Evolutionary conservation across 148 eudicot genomes (phyloP), one percentile per base, ranked within the genome.

Genomic region (Camellia lanceoleosa): DNA sequence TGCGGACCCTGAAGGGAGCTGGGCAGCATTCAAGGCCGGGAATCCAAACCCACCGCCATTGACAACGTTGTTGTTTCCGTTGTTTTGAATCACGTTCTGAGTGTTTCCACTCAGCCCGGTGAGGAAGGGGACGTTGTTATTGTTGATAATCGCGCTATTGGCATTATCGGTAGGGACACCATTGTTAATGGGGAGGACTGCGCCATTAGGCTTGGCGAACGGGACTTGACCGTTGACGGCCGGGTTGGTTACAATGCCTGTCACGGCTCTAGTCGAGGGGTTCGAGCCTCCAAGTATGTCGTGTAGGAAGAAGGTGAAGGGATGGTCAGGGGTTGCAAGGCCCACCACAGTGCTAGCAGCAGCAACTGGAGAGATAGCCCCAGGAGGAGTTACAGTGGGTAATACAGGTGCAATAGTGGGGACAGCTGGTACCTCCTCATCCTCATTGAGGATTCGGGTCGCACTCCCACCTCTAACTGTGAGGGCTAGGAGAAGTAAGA

Each of bases 121-220:
- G 64, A 93, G 91, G 91, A 96, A 92, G 42, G 97, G 99, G 66
- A 96, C 69, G 76, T 91, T 93, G 88, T 95, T 93, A 87, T 93
- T 93, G 88, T 89, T 90, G 51, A 87, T 76, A 62, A 89, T 38
- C 0, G 84, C 97, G 7, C 77, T 81, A 78, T 93, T 93, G 71
- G 38, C 92, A 20, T 86, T 92, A 81, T 87, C 89, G 30, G 76
- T 83, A 5, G 90, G 89, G 67, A 86, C 84, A 18, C 97, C 98
- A 62, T 89, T 92, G 82, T 83, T 87, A 2, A 83, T 80, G 5
- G 93, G 88, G 10, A 93, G 88, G 84, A 88, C 88, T 3, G 97
- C 97, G 5, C 99, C 99, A 59, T 91, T 92, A 0, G 91, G 95
- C 74, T 93, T 96, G 16, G 99, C 99, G 47, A 95, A 95, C 7